Percentiles rank a stretch among this genome's conserved stretches.
Evolutionary conservation across 2,329 filamentous ascomycete species (phyloP).

Genomic region (Karstenula rhodostoma): DNA sequence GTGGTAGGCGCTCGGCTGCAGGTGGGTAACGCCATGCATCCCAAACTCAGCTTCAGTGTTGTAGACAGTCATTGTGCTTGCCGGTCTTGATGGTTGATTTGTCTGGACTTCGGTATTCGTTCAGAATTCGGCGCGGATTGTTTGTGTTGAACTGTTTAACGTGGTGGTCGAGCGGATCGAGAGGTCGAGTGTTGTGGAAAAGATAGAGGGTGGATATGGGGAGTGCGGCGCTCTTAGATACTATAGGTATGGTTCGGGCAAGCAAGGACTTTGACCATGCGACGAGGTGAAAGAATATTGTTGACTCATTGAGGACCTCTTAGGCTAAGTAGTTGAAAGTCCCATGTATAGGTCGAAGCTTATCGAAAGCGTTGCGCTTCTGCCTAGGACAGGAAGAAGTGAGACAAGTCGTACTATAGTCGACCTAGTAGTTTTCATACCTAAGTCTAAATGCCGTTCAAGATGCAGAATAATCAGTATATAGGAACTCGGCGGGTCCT

Average conservation of each 20-base stretch:
- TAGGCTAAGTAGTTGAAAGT: neutral
- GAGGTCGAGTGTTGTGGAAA: neutral
- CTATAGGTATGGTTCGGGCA: neutral
- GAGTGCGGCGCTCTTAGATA: neutral
- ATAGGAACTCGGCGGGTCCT: no score
- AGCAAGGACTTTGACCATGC: no score
- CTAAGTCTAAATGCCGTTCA: neutral
- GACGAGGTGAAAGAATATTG: neutral
- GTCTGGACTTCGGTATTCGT: neutral
- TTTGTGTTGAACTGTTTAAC: neutral
- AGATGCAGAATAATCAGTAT: neutral
- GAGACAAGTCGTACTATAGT: neutral
- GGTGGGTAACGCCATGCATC: neutral
- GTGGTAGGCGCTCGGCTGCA: neutral
- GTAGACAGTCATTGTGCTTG: neutral
- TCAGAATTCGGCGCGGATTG: neutral
- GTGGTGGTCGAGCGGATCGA: neutral
- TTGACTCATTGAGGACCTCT: neutral
- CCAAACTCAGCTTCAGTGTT: neutral
- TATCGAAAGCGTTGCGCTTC: neutral
- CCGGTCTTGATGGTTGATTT: neutral
- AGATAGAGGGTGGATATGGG: neutral
- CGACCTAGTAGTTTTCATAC: neutral
- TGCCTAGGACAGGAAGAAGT: neutral
- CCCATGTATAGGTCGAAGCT: neutral